Base-by-base conservation (phyloP, 192 early-diverging fungal genomes). In the Podila epicladia region DNA sequence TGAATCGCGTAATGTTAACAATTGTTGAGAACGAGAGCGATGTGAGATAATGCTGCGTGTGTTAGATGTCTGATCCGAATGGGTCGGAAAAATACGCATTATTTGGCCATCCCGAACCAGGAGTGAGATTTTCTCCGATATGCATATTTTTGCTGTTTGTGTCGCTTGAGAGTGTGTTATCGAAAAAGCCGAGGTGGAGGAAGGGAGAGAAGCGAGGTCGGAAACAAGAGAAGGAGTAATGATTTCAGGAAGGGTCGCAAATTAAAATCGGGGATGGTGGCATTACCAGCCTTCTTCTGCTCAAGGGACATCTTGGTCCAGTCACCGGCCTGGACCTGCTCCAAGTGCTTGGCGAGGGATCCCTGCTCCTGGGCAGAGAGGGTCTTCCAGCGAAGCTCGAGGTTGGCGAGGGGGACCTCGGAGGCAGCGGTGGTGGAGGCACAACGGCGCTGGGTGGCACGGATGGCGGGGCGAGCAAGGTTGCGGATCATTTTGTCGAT, bases 291-390 rank as follows among this genome's bases (percentile, higher is more conserved):
- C 79, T 94, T 92, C 93, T 99, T 99, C 87, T 99, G 91, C 63
- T 98, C 97, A 76, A 94, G 71, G 60, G 96, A 85, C 73, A 99
- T 84, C 72, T 90, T 89, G 87, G 94, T 94, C 98, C 98, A 99
- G 89, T 99, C 96, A 58, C 89, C 93, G 89, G 96, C 97, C 90
- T 98, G 95, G 71, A 87, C 88, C 82, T 94, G 94, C 71, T 88
- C 88, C 32, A 99, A 89, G 49, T 87, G 80, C 75, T 92, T 94
- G 66, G 93, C 84, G 64, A 97, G 91, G 64, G 93, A 91, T 66
- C 85, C 86, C 89, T 97, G 94, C 85, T 97, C 95, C 68, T 88
- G 86, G 82, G 83, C 75, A 80, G 93, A 85, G 80, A 90, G 74
- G 80, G 91, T 78, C 90, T 89, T 86, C 93, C 90, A 85, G 84